phyloP scores from a whole-genome alignment of 257 asterid species.

The Perilla frutescens region DNA sequence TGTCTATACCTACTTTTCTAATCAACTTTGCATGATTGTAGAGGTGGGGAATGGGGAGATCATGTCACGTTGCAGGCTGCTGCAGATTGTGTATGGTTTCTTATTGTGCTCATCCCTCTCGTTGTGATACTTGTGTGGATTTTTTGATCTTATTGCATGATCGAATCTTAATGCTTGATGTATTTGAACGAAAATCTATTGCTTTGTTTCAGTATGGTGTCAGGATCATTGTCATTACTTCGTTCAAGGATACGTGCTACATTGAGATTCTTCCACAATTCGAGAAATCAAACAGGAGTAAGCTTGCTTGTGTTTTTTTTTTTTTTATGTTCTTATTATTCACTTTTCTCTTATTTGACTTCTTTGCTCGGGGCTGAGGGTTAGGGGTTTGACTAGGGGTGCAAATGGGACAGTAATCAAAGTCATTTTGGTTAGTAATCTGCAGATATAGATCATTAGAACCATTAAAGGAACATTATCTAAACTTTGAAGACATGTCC shows the following conservation, averaged over 20 bases:
- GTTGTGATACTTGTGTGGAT: not conserved
- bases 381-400: not conserved
- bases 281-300: constrained; percentile 78
- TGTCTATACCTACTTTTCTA: constrained; percentile 14
- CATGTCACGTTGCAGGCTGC: constrained; percentile 94
- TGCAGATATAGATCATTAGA: not conserved
- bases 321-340: constrained; percentile 8
- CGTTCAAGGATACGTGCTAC: constrained; percentile 92
- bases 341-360: not conserved
- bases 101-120: constrained; percentile 22
- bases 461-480: not conserved
- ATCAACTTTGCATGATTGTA: constrained; percentile 45
- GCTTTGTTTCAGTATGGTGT: constrained; percentile 69
- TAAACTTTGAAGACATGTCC: too few relatives aligned
- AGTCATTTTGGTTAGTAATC: not conserved
- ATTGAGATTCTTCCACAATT: constrained; percentile 84
- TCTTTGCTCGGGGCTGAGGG: too few relatives aligned
- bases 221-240: constrained; percentile 83
- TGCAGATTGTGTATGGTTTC: constrained; percentile 68
- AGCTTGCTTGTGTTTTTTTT: constrained; percentile 28
- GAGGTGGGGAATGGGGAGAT: constrained; percentile 97
- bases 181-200: not conserved
- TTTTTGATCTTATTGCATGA: constrained; percentile 5
- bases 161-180: not conserved
- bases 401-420: not conserved